Evolutionary conservation across 2,329 filamentous ascomycete species (phyloP), one percentile per base, ranked within the genome.

Genomic region (Sporothrix inflata): DNA sequence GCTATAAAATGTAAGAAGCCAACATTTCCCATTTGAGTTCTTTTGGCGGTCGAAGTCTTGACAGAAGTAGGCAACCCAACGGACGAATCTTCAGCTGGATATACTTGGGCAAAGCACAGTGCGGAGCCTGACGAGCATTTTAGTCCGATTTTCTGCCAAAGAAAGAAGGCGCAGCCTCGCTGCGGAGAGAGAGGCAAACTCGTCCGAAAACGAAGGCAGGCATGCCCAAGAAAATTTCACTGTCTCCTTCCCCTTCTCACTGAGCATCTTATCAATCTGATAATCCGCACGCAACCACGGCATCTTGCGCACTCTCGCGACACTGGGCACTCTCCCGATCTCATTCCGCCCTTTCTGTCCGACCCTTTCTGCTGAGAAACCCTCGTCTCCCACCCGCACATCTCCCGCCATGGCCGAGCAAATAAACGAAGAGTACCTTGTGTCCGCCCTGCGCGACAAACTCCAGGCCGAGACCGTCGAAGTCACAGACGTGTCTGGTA

Each of bases 401-500:
- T 42, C 38, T 49, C 30, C 38, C 69, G 19, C 65, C 40, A 88
- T 89, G 84, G 86, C 85, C 69, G 85, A 86, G 74, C 83, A 87
- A 66, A 84, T 97, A 78, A 95, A 94, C 57, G 90, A 94, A 73
- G 89, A 90, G 49, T 87, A 86, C 66, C 85, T 98, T 71, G 90
- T 87, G 78, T 83, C 84, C 57, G 92, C 91, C 73, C 86, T 98
- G 76, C 87, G 85, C 49, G 84, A 91, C 77, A 89, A 90, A 75
- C 85, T 98, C 71, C 86, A 89, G 72, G 94, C 94, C 27, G 86
- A 87, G 38, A 89, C 97, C 83, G 94, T 97, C 75, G 91, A 96
- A 78, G 94, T 98, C 77, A 92, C 93, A 75, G 95, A 98, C 83
- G 90, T 97, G 85, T 97, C 94, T 75, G 95, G 94, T 97, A 88